Percentiles rank a stretch among this genome's conserved stretches.
Conservation (phyloP, 768 basidiomycete genomes). For the Suillus clintonianus region DNA sequence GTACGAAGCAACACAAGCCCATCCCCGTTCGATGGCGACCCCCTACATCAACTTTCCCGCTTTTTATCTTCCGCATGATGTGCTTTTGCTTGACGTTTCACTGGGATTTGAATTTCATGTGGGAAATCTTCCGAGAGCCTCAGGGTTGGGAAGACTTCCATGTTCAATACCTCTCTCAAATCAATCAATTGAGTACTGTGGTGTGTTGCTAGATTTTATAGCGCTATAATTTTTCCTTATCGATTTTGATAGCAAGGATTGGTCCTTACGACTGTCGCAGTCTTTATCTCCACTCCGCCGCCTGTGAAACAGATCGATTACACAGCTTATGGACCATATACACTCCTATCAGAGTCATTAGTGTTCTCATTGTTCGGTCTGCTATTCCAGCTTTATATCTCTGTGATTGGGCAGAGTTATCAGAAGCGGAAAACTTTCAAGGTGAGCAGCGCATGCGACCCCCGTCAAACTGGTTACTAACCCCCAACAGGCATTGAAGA, state of each 20-base stretch:
- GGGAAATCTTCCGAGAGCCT: neutral
- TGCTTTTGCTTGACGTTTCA: neutral
- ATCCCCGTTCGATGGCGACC: neutral
- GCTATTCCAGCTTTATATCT: neutral
- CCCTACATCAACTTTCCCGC: neutral
- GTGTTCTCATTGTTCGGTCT: neutral
- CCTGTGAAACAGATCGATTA: neutral
- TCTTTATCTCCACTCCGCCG: neutral
- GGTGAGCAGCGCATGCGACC: neutral
- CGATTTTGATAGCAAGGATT: neutral
- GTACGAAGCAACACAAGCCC: neutral
- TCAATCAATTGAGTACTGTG: neutral
- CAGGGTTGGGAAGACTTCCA: neutral
- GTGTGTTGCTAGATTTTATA: neutral
- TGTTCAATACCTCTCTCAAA: neutral
- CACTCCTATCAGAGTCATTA: neutral
- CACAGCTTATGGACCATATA: neutral
- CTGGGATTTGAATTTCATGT: neutral
- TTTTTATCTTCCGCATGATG: neutral
- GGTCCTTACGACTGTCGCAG: neutral
- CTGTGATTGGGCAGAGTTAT: neutral
- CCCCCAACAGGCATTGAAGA: neutral
- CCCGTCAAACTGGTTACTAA: neutral
- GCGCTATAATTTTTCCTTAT: neutral
- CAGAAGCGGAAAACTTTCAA: neutral